Percentiles rank a stretch among this genome's conserved stretches.
Evolutionary conservation across 163 green algal genomes (phyloP).

Genomic region (Scenedesmus sp.): DNA sequence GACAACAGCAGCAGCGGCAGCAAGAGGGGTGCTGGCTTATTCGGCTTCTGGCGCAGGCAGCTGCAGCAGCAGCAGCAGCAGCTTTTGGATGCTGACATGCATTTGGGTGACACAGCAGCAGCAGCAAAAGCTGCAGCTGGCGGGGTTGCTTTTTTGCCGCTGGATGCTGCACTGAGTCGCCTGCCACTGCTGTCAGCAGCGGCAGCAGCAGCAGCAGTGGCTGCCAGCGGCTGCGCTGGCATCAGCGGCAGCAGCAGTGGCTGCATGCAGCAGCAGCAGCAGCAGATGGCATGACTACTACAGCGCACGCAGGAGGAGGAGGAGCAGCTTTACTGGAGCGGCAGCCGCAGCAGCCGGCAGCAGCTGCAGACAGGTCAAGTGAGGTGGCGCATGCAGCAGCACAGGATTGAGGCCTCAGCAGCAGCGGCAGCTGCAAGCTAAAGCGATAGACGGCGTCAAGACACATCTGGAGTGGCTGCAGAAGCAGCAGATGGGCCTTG

Average conservation of each 20-base stretch:
- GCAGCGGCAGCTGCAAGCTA: not conserved
- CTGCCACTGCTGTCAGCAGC: not conserved
- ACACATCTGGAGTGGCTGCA: slow-evolving; percentile 21
- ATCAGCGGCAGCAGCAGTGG: not conserved
- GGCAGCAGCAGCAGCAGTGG: slow-evolving; percentile 22
- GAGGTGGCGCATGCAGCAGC: no score
- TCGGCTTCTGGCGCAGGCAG: not conserved
- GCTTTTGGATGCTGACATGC: not conserved
- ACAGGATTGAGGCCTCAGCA: no score
- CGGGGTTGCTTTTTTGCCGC: no score
- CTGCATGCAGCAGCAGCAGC: not conserved
- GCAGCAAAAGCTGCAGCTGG: not conserved
- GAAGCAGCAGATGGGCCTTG: not conserved
- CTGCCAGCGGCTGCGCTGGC: not conserved
- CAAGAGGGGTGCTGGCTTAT: not conserved
- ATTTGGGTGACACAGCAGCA: not conserved
- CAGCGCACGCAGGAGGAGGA: not conserved
- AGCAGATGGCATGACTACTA: not conserved
- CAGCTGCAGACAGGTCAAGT: no score
- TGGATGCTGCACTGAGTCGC: not conserved
- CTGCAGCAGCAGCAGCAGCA: slow-evolving; percentile 27
- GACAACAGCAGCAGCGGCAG: slow-evolving; percentile 49
- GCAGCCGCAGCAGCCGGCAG: slow-evolving; percentile 2
- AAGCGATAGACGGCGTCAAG: not conserved
- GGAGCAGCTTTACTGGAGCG: not conserved